phyloP scores from a whole-genome alignment of 352 stramenopile species.

The Aphanomyces cochlioides region DNA sequence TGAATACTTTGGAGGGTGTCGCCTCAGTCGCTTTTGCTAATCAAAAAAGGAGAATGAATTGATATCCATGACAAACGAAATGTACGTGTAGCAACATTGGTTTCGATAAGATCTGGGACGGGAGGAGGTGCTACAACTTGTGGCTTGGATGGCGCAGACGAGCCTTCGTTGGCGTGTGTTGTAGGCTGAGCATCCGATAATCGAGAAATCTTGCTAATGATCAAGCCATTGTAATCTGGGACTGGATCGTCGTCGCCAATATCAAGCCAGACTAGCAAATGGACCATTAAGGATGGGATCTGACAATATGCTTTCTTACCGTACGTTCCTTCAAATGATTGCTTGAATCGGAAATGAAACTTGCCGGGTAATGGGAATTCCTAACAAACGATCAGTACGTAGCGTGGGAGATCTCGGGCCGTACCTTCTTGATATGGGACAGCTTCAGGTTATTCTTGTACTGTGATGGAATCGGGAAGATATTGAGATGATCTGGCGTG shows the following conservation, averaged over 20 bases:
- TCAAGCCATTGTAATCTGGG: constrained; percentile 75
- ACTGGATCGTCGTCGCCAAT: constrained; percentile 69
- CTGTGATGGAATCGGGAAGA: constrained; percentile 59
- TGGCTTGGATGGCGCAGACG: constrained; percentile 14
- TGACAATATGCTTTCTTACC: constrained; percentile 37
- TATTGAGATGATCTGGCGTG: constrained; percentile 80
- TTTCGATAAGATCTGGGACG: constrained; percentile 72
- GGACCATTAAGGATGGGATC: neutral
- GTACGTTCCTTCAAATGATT: constrained; percentile 79
- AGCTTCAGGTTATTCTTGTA: constrained; percentile 68
- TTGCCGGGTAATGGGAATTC: constrained; percentile 70
- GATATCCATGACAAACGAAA: constrained; percentile 26
- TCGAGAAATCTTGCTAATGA: constrained; percentile 78
- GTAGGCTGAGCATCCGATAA: constrained; percentile 49
- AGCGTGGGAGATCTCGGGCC: neutral
- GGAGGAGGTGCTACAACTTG: constrained; percentile 34
- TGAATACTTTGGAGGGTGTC: constrained; percentile 55
- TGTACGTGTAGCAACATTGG: constrained; percentile 35
- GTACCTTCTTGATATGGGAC: constrained; percentile 78
- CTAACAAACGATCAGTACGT: constrained; percentile 31
- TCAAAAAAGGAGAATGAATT: neutral
- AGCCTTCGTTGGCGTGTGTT: constrained; percentile 30
- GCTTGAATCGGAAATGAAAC: constrained; percentile 87
- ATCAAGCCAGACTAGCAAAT: constrained; percentile 71
- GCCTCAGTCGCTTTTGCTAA: constrained; percentile 57